Evolutionary conservation across 345 rosid species (phyloP).

Genomic region (Camelina sativa): DNA sequence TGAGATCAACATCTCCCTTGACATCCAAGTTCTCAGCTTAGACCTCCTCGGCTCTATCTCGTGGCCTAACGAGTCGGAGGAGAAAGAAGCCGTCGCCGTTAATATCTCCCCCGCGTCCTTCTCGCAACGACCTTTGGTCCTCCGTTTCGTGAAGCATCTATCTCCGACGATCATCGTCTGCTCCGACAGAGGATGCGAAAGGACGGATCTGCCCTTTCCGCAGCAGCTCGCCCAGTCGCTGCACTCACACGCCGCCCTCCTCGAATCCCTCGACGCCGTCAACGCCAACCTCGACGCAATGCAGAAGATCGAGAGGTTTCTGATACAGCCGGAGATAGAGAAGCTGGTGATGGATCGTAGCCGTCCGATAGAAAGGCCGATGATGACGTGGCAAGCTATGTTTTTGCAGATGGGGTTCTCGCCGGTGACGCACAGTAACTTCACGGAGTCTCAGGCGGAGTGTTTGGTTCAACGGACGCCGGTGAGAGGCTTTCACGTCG

Average conservation of each 20-base stretch:
- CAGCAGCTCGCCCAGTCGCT: constrained; percentile 76
- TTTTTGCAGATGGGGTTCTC: constrained; percentile 72
- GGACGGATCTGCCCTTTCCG: constrained; percentile 75
- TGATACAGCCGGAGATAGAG: constrained; percentile 77
- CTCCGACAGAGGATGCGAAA: constrained; percentile 80
- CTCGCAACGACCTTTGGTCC: constrained; percentile 58
- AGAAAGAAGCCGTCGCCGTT: constrained; percentile 69
- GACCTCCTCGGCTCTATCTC: constrained; percentile 62
- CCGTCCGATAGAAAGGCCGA: constrained; percentile 48
- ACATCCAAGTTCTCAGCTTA: constrained; percentile 63
- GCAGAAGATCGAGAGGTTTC: constrained; percentile 84
- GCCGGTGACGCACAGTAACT: constrained; percentile 72
- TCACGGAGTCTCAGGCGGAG: constrained; percentile 91
- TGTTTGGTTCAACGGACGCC: constrained; percentile 78
- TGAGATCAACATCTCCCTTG: constrained; percentile 70
- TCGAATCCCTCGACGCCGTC: constrained; percentile 87
- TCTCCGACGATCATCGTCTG: constrained; percentile 82
- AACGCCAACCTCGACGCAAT: constrained; percentile 67
- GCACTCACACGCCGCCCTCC: constrained; percentile 60
- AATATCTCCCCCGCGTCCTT: constrained; percentile 71
- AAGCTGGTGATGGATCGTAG: constrained; percentile 69
- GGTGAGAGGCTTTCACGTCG: constrained; percentile 82
- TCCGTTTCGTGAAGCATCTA: constrained; percentile 75
- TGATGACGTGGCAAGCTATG: constrained; percentile 71
- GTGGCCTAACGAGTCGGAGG: constrained; percentile 51